Evolutionary conservation across 164 flowering plant species (phyloP), one percentile per base, ranked within the genome.

Genomic region (Cinnamomum micranthum): DNA sequence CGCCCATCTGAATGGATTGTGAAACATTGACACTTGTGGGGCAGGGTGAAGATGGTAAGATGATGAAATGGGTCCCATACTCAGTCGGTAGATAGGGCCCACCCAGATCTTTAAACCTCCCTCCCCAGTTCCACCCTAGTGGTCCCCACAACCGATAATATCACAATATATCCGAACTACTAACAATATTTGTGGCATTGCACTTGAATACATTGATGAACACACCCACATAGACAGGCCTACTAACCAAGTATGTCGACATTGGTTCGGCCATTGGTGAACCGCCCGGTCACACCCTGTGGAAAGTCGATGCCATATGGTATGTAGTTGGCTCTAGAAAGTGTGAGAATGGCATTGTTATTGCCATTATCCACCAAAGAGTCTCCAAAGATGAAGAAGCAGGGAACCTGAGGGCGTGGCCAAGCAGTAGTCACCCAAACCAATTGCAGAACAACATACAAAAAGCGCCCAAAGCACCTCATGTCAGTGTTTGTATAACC

Each of bases 321-420:
- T 77, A 76, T 62, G 75, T 92, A 92, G 76, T 94, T 92, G n/a
- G 98, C 94, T 65, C 94, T 83, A 3, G 93, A 87, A 73, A 91
- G 89, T 0, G 92, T 88, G 24, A 87, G 85, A 1, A 91, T 78
- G 1, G 81, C 77, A 76, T 94, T 94, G 83, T 94, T 92, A 83
- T 94, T 94, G 5, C 97, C 98, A 82, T 90, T 92, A 79, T 94
- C 98, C 2, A 94, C 97, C 60, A 94, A 68, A 0, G 98, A 92
- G 73, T 94, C 98, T 0, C 98, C 98, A 76, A 92, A 94, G 4
- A 94, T 88, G 84, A 85, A 94, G 83, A 90, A 85, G 71, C 94
- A 80, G 1, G 97, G 95, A 73, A 90, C 91, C 64, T 81, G 84
- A 22, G 80, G 84, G 69, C 71, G 59, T 50, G 82, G 70, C 27